Conservation (phyloP, 108 stramenopile species). For the Cyclostephanos invisitatus region DNA sequence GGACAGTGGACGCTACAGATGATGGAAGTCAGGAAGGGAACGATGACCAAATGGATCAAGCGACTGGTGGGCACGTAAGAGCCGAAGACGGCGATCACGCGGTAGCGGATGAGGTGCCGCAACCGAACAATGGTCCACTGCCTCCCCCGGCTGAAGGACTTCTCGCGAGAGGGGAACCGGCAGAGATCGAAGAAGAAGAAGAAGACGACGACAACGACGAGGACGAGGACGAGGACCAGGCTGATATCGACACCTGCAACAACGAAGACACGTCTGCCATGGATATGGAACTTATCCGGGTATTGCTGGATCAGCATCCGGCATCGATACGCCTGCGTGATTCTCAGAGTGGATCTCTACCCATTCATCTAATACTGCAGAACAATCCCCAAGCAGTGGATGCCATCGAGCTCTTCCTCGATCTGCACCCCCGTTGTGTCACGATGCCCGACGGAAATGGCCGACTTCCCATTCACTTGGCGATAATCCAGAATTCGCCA, state of each 20-base stretch:
- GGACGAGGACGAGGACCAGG: constrained; percentile 19
- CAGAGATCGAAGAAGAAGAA: constrained; percentile 11
- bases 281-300: constrained; percentile 35
- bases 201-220: constrained; percentile 12
- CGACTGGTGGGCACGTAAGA: constrained; percentile 9
- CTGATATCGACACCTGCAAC: not conserved
- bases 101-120: not conserved
- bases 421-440: constrained; percentile 31
- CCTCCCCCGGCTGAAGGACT: not conserved
- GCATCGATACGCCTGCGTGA: constrained; percentile 34
- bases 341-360: constrained; percentile 38
- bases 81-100: constrained; percentile 6
- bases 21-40: not conserved
- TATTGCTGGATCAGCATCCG: constrained; percentile 42
- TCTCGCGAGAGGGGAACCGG: constrained; percentile 2
- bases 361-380: constrained; percentile 34
- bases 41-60: constrained; percentile 11
- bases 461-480: constrained; percentile 53
- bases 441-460: constrained; percentile 37
- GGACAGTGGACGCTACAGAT: constrained; percentile 5
- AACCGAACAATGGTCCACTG: constrained; percentile 6
- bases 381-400: constrained; percentile 33
- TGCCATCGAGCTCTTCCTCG: constrained; percentile 33
- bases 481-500: constrained; percentile 38
- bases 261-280: constrained; percentile 9